Evolutionary conservation across 2,329 filamentous ascomycete genomes (phyloP), one percentile per base, ranked within the genome.

Genomic region (Ascochyta koolunga): DNA sequence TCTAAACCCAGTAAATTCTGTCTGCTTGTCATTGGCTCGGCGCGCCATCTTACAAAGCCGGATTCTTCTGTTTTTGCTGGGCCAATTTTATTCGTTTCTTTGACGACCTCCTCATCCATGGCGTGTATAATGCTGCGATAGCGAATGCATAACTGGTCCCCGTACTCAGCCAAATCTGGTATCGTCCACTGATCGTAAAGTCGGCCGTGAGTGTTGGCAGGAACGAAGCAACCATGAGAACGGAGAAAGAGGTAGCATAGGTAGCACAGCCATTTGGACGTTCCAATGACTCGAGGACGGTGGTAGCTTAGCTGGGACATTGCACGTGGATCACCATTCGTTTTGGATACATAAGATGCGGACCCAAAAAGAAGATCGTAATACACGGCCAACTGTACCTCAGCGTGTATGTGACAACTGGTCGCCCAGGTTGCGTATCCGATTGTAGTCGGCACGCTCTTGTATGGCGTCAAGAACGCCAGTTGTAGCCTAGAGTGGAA

Each of bases 151-250:
- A 40, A 19, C 19, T 43, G 27, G 7, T 18, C 4, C 2, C 35
- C 27, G n/a, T 40, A 54, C 9, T 49, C 42, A 7, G 22, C 21
- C 15, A 54, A 15, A 5, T 54, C 51, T 9, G 51, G 51, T 3
- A 54, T n/a, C 8, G 51, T 54, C 51, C 51, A 54, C 18, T 54
- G 51, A 8, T 54, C 51, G 19, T 54, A 54, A 2, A 54, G 51
- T 9, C 51, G 39, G 13, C 51, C 51, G 18, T 54, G 51, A 3
- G 51, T 54, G 35, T 54, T 54, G 16, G 51, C 35, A 22, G 51
- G 51, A 31, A 44, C 27, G 35, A 33, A 54, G 27, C 15, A 27
- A 6, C 27, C 39, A 19, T 54, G 51, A 24, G 18, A 54, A 15
- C 39, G 44, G 18, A 54, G 44, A 10, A 54, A 54, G 8, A 54